Percentiles rank a stretch among this genome's conserved stretches.
phyloP scores from a whole-genome alignment of 2,329 filamentous ascomycete species.

The Cercospora sp. region DNA sequence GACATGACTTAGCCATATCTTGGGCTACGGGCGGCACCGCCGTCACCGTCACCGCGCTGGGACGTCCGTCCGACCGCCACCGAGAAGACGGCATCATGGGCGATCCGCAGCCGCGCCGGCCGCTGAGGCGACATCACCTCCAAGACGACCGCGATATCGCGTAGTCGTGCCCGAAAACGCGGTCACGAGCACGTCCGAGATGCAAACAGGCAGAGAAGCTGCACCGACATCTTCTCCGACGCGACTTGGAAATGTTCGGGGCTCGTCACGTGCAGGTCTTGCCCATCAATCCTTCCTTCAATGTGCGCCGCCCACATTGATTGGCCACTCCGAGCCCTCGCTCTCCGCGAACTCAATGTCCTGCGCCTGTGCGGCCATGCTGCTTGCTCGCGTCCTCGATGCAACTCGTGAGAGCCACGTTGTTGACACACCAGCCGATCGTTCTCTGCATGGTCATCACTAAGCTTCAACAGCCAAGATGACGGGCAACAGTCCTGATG shows the following conservation, averaged over 20 bases:
- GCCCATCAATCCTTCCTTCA: background rate
- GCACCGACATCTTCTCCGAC: background rate
- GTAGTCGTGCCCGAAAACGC: background rate
- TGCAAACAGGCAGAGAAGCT: background rate
- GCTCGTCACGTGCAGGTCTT: background rate
- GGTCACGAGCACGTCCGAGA: background rate
- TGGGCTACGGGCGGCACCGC: background rate
- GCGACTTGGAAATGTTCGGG: background rate
- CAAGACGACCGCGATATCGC: background rate
- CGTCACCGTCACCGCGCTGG: background rate
- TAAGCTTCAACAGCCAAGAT: background rate
- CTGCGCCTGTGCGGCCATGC: background rate
- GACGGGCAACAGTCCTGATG: background rate
- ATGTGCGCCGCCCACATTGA: background rate
- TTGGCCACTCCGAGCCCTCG: background rate
- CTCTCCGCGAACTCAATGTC: background rate
- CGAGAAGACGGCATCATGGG: background rate
- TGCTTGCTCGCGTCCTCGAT: background rate
- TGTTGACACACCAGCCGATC: background rate
- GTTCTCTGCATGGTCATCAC: background rate
- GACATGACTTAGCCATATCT: background rate
- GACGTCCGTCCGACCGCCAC: background rate
- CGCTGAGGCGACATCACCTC: background rate
- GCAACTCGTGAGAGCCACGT: background rate
- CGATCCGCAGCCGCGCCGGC: background rate